Evolutionary conservation across 192 early-diverging fungal species (phyloP), one percentile per base, ranked within the genome.

Genomic region (Linnemannia exigua): DNA sequence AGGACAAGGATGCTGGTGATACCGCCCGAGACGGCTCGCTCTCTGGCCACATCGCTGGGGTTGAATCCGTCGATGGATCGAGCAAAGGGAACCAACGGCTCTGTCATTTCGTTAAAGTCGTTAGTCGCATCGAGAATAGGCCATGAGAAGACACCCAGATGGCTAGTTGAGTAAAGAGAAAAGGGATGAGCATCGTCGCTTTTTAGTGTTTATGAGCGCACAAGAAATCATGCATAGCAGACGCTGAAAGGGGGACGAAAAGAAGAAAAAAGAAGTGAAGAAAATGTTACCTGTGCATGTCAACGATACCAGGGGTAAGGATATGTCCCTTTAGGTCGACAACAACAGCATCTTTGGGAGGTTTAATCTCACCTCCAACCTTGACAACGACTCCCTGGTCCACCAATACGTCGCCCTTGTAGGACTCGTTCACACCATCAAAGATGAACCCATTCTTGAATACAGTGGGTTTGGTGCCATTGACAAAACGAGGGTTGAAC

Each of bases 271-370:
- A n/a, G 36, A 37, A 25, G 11, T 31, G 15, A 12, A 25, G 28
- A 46, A 12, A 17, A 6, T n/a, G 41, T 79, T 82, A 88, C 87
- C 87, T 88, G 83, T 92, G 88, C 94, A 93, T 92, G 76, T 96
- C 95, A 15, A 96, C 91, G 52, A 96, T 88, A 17, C 95, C 95
- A 5, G 95, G 95, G n/a, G 93, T 93, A 17, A 96, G 87, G 61
- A 88, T 87, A 41, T 91, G 88, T 5, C 91, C 92, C 36, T 90
- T 82, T 44, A 92, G 89, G 79, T 96, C 91, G 31, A 95, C 79
- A 12, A 91, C 75, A 20, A 82, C 72, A 2, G 75, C 77, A 22
- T 84, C 87, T 15, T 88, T 70, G 46, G 79, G 46, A 1, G 54
- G 61, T 72, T 28, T 37, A 15, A 90, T 67, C 33, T 74, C 77